phyloP scores from a whole-genome alignment of 2,329 filamentous ascomycete genomes.

The Claviceps sorghi region DNA sequence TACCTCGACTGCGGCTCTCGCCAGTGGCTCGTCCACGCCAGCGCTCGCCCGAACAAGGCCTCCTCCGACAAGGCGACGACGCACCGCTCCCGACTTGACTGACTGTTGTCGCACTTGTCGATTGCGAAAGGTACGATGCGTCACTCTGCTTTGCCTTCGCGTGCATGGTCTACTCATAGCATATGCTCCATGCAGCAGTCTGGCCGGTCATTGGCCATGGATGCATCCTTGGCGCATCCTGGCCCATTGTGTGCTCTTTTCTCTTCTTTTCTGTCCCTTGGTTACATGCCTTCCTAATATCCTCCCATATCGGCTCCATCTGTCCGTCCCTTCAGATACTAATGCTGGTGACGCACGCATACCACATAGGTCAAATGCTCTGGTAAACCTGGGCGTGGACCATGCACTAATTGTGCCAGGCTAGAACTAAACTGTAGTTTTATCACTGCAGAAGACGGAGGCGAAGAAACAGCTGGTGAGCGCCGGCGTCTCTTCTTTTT shows the following conservation, averaged over 20 bases:
- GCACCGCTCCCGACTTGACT: slow-evolving; percentile 12
- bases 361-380: slow-evolving; percentile 33
- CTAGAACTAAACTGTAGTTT: slow-evolving; percentile 25
- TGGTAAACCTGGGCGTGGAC: slow-evolving; percentile 20
- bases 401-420: slow-evolving; percentile 24
- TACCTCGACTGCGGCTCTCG: too few species aligned
- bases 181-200: neutral
- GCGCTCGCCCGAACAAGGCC: slow-evolving; percentile 7
- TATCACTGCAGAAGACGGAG: slow-evolving; percentile 9
- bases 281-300: neutral
- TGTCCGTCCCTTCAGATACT: neutral
- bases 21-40: too few species aligned
- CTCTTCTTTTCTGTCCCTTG: neutral
- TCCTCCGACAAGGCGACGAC: slow-evolving; percentile 19
- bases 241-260: neutral
- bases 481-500: neutral
- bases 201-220: neutral
- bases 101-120: slow-evolving; percentile 25
- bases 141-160: neutral
- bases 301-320: neutral
- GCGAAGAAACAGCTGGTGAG: slow-evolving; percentile 11
- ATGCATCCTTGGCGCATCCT: neutral
- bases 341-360: neutral
- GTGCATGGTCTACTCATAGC: neutral
- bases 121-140: slow-evolving; percentile 21